Conservation (phyloP, 805 yeast species). For the Candida nitratophila region DNA sequence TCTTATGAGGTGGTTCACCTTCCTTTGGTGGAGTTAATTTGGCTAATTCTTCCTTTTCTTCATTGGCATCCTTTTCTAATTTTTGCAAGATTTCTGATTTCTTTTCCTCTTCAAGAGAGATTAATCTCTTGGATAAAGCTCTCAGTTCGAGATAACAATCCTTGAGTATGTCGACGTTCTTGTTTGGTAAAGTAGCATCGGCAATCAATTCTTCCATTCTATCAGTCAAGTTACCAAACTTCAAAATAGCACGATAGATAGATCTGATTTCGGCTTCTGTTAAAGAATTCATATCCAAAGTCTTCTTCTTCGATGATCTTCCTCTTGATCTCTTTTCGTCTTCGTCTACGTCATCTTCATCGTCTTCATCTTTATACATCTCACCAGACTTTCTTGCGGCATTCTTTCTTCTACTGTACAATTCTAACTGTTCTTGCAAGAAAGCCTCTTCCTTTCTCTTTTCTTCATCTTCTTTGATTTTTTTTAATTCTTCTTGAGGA, state of each 20-base stretch:
- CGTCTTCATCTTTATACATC: constrained; percentile 23
- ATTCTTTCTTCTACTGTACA: constrained; percentile 75
- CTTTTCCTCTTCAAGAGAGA: constrained; percentile 58
- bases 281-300: constrained; percentile 42
- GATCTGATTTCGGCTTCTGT: constrained; percentile 85
- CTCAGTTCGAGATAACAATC: constrained; percentile 71
- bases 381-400: constrained; percentile 54
- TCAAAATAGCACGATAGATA: constrained; percentile 73
- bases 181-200: constrained; percentile 83
- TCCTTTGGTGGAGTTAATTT: constrained; percentile 22
- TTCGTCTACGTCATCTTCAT: constrained; percentile 33
- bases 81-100: constrained; percentile 48
- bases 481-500: constrained; percentile 86
- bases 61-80: constrained; percentile 53
- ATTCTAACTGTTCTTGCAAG: constrained; percentile 81
- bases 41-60: constrained; percentile 38
- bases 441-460: constrained; percentile 79
- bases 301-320: constrained; percentile 27
- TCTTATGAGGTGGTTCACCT: constrained; percentile 20
- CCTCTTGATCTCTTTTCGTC: constrained; percentile 26
- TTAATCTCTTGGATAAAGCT: constrained; percentile 50
- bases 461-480: constrained; percentile 87
- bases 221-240: constrained; percentile 70
- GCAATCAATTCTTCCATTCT: constrained; percentile 82
- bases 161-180: constrained; percentile 72